Conservation (phyloP, 257 asterid species). For the Ilex asprella region DNA sequence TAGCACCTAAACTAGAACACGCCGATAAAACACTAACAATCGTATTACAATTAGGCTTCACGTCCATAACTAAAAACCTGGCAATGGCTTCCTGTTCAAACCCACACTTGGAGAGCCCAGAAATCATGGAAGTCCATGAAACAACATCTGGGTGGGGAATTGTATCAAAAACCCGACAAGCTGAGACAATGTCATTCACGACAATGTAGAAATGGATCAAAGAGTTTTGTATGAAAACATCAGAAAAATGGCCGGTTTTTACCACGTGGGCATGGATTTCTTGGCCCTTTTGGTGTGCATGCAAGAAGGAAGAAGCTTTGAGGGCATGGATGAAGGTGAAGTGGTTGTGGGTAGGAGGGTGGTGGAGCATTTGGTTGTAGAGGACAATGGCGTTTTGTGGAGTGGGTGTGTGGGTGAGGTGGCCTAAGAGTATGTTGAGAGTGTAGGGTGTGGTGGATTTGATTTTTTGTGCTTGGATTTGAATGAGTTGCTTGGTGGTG, state of each 20-base stretch:
- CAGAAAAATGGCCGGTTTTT: neutral
- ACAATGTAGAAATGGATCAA: neutral
- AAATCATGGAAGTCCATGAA: neutral
- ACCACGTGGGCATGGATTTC: neutral
- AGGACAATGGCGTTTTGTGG: neutral
- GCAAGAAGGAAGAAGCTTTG: neutral
- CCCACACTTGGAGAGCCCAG: neutral
- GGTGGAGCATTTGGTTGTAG: neutral
- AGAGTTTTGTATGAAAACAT: neutral
- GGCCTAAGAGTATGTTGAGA: neutral
- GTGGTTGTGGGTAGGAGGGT: neutral
- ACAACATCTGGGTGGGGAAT: neutral
- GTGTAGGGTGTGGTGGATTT: neutral
- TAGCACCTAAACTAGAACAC: neutral
- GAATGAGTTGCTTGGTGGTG: neutral
- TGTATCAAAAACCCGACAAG: neutral
- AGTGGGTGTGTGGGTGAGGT: neutral
- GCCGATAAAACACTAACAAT: neutral
- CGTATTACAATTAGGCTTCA: neutral
- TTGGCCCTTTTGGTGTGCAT: neutral
- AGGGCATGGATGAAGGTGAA: slow-evolving; percentile 1
- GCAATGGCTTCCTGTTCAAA: neutral
- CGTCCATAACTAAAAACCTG: neutral
- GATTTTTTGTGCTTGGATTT: neutral
- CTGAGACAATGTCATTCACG: neutral